Evolutionary conservation across 208 protist genomes (phyloP).

Genomic region (Leishmania turanica): DNA sequence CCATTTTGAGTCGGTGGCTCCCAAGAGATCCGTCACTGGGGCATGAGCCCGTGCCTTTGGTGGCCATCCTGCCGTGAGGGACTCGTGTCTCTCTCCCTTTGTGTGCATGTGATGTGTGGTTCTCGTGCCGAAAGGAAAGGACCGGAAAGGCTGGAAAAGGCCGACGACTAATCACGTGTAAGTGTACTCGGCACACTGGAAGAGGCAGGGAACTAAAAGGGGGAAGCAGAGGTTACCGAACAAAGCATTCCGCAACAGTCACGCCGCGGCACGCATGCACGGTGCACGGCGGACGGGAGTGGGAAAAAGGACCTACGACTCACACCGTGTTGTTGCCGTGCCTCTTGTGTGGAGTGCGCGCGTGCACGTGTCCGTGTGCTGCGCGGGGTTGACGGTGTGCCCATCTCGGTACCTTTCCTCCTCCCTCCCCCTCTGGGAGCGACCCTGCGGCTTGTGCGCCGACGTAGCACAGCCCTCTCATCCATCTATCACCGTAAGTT

Average conservation of each 20-base stretch:
- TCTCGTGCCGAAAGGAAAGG: neutral
- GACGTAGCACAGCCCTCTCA: neutral
- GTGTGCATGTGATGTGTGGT: neutral
- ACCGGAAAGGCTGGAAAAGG: neutral
- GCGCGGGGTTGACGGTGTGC: neutral
- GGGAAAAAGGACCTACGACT: neutral
- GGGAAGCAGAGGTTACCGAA: neutral
- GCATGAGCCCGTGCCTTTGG: neutral
- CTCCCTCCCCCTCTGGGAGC: neutral
- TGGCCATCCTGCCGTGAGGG: neutral
- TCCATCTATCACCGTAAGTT: neutral
- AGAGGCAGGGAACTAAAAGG: neutral
- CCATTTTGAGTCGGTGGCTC: neutral
- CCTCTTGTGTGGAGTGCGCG: neutral
- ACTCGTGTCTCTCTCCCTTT: neutral
- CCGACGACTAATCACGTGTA: neutral
- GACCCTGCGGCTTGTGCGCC: neutral
- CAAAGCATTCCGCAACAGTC: neutral
- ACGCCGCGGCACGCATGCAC: neutral
- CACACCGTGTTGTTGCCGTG: neutral
- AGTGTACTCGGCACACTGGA: neutral
- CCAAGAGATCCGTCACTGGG: neutral
- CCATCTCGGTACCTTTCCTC: neutral
- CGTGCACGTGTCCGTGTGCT: neutral
- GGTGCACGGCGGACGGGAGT: neutral